Percentiles rank a stretch among this genome's conserved stretches.
Conservation (phyloP, 306 rosid species). For the Alnus rubra region DNA sequence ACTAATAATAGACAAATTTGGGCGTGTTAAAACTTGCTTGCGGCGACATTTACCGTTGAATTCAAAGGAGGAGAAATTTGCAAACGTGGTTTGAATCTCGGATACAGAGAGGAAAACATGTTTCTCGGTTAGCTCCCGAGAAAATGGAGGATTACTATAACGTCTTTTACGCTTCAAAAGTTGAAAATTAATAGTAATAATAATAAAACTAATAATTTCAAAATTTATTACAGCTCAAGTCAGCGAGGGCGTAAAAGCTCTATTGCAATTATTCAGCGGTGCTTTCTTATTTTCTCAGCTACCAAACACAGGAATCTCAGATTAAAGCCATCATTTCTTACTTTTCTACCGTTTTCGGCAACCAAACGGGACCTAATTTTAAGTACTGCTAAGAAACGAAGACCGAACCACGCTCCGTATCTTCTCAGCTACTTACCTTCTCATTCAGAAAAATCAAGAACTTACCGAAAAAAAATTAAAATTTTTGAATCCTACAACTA, state of each 20-base stretch:
- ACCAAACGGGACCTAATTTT: slow-evolving; percentile 13
- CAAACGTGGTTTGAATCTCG: slow-evolving; percentile 9
- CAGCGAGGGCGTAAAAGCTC: background rate
- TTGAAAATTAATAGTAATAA: background rate
- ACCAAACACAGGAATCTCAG: slow-evolving; percentile 8
- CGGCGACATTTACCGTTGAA: slow-evolving; percentile 31
- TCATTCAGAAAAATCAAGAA: no score
- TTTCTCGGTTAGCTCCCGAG: slow-evolving; percentile 3
- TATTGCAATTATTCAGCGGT: background rate
- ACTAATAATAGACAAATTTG: background rate
- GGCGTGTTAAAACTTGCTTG: background rate
- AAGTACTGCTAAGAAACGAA: background rate
- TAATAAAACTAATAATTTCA: background rate
- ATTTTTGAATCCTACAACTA: background rate
- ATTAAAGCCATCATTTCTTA: background rate
- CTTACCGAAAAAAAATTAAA: background rate
- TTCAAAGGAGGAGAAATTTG: slow-evolving; percentile 20
- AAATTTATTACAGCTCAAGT: background rate
- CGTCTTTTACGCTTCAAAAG: background rate
- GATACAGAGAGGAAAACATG: slow-evolving; percentile 32
- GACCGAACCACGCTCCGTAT: background rate
- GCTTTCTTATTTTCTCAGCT: background rate
- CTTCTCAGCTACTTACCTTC: no score
- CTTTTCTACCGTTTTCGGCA: background rate
- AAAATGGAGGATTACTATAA: background rate